Percentiles rank a stretch among this genome's conserved stretches.
phyloP scores from a whole-genome alignment of 805 yeast genomes.

The Tetrapisispora nanseiensis region DNA sequence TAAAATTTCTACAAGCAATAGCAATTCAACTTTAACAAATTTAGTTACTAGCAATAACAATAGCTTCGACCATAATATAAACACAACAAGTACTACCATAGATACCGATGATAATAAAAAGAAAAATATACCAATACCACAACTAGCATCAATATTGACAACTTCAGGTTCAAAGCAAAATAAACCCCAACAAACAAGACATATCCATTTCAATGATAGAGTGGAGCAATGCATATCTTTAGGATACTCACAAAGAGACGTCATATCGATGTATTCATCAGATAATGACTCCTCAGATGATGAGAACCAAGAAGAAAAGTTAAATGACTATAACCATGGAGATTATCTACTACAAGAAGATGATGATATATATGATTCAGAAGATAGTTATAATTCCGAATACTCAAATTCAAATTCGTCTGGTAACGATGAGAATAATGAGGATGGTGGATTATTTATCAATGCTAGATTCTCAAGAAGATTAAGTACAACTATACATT shows the following conservation, averaged over 20 bases:
- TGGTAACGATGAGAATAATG: slow-evolving; percentile 26
- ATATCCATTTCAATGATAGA: slow-evolving; percentile 85
- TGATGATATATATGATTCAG: slow-evolving; percentile 6
- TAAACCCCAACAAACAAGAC: slow-evolving; percentile 33
- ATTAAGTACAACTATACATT: slow-evolving; percentile 17
- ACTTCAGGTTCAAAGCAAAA: slow-evolving; percentile 6
- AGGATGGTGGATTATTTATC: slow-evolving; percentile 27
- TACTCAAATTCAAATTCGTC: slow-evolving; percentile 8
- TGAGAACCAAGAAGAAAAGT: slow-evolving; percentile 6
- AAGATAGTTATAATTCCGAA: slow-evolving; percentile 2
- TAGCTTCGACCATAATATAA: not conserved
- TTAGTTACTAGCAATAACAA: not conserved
- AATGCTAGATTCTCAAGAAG: slow-evolving; percentile 26
- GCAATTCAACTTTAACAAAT: slow-evolving; percentile 2
- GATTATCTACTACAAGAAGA: slow-evolving; percentile 6
- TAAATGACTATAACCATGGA: slow-evolving; percentile 6
- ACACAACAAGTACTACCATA: not conserved
- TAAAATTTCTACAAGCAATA: not conserved
- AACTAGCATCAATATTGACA: slow-evolving; percentile 15
- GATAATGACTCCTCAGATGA: slow-evolving; percentile 28
- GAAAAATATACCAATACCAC: not conserved
- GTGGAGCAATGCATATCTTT: slow-evolving; percentile 91
- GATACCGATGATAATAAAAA: not conserved
- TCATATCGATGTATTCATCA: slow-evolving; percentile 23
- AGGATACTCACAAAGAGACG: slow-evolving; percentile 23